Conservation (phyloP, 495 filamentous ascomycete genomes). For the Aspergillus haitiensis region DNA sequence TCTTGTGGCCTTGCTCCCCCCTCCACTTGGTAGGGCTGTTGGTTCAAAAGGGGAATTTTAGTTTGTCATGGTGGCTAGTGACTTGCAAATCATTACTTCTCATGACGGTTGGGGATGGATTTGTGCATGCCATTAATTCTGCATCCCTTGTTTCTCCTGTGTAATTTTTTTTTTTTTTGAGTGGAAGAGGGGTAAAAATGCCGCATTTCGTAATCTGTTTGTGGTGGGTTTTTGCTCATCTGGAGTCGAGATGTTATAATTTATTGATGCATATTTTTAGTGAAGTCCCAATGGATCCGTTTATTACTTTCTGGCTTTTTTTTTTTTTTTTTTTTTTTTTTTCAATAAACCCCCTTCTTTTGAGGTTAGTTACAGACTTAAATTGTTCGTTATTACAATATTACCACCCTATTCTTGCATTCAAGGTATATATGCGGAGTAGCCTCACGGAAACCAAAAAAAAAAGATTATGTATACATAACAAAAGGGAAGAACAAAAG, state of each 20-base stretch:
- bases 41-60: constrained; percentile 21
- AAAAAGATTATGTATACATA: background rate
- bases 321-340: too few relatives aligned
- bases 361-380: background rate
- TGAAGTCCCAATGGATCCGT: background rate
- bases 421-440: background rate
- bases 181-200: constrained; percentile 25
- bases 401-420: background rate
- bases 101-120: constrained; percentile 10
- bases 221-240: background rate
- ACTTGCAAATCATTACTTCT: constrained; percentile 29
- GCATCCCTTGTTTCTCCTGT: constrained; percentile 24
- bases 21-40: constrained; percentile 29
- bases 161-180: constrained; percentile 14
- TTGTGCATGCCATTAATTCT: constrained; percentile 10
- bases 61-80: constrained; percentile 32
- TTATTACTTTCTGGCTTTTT: too few relatives aligned
- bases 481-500: background rate
- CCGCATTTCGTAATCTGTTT: constrained; percentile 21
- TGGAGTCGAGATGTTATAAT: background rate
- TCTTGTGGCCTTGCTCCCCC: constrained; percentile 13
- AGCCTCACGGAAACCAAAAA: too few relatives aligned
- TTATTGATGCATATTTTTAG: background rate
- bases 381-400: background rate
- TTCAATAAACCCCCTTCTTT: too few relatives aligned